Evolutionary conservation across 176 grass and related monocot species (phyloP), one percentile per base, ranked within the genome.

Genomic region (Musa acuminata): DNA sequence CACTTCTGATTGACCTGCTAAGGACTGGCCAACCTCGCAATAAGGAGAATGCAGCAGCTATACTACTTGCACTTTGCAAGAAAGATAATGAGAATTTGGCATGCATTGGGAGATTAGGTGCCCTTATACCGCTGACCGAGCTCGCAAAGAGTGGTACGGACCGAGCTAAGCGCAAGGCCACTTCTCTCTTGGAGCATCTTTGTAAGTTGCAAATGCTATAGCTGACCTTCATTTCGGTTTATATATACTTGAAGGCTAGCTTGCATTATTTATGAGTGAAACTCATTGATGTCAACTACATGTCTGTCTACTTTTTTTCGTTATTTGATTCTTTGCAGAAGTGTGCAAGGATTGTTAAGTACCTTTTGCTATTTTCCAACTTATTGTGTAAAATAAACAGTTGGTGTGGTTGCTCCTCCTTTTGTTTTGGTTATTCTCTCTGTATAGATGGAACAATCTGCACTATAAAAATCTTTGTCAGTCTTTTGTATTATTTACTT

Each of bases 61-160:
- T 99, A 85, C 77, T 99, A 35, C 91, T 99, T 7, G 91, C 96
- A 11, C 96, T 99, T 69, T 95, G 96, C 85, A 95, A 95, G 82
- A 99, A 89, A 75, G 91, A 95, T 80, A 76, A 82, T 19, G 91
- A 95, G 74, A 99, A 99, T 85, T 86, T 95, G 14, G 86, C 88
- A 67, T 95, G 88, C 51, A 91, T 89, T 80, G 88, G 86, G 26
- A 84, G 88, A 84, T 81, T 99, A 75, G 96, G 91, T 75, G 96
- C 91, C 55, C 72, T 95, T 76, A 87, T 95, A 84, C 96, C 91
- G 1, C 76, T 99, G 67, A 91, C 91, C 17, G 96, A 99, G 83
- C 69, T 99, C 72, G 80, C 91, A 23, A 99, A 87, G 71, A 89
- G 78, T 1, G 96, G 96, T 29, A 89, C 96, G n/a, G 91, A 99